A percentile compares a stretch with the other conserved stretches of the same genome.
phyloP scores from a whole-genome alignment of 768 basidiomycete species.

The Lactarius akahatsu region DNA sequence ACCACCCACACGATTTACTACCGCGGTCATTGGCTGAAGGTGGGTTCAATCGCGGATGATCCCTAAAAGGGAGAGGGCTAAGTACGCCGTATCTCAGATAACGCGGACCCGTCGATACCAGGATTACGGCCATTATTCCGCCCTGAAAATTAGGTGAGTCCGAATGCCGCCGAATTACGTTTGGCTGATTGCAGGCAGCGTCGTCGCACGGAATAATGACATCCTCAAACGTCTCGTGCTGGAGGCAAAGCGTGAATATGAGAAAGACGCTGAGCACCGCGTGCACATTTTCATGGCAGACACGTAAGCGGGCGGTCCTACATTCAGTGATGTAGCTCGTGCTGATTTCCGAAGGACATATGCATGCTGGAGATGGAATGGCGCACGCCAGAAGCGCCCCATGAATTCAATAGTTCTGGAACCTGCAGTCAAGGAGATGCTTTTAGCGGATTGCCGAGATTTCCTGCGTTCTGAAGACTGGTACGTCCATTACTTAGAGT shows the following conservation, averaged over 20 bases:
- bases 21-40: slow-evolving; percentile 84
- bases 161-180: slow-evolving; percentile 29
- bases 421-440: slow-evolving; percentile 89
- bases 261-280: slow-evolving; percentile 87
- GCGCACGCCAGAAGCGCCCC: slow-evolving; percentile 82
- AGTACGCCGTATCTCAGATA: slow-evolving; percentile 48
- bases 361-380: slow-evolving; percentile 85
- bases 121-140: slow-evolving; percentile 69
- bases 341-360: slow-evolving; percentile 50
- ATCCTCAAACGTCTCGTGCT: slow-evolving; percentile 84
- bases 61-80: slow-evolving; percentile 23
- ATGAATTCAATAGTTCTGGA: slow-evolving; percentile 92
- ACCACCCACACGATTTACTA: slow-evolving; percentile 90
- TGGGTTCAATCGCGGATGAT: slow-evolving; percentile 38
- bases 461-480: slow-evolving; percentile 83
- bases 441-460: slow-evolving; percentile 81
- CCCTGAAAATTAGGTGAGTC: slow-evolving; percentile 76
- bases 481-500: slow-evolving; percentile 45
- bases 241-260: slow-evolving; percentile 85
- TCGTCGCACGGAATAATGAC: slow-evolving; percentile 85
- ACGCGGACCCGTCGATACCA: slow-evolving; percentile 75
- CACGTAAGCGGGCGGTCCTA: slow-evolving; percentile 56
- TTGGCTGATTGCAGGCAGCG: slow-evolving; percentile 44
- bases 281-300: slow-evolving; percentile 89
- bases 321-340: slow-evolving; percentile 24